Percentiles rank a stretch among this genome's conserved stretches.
phyloP scores from a whole-genome alignment of 2,329 filamentous ascomycete genomes.

The Aspergillus phoenicis region DNA sequence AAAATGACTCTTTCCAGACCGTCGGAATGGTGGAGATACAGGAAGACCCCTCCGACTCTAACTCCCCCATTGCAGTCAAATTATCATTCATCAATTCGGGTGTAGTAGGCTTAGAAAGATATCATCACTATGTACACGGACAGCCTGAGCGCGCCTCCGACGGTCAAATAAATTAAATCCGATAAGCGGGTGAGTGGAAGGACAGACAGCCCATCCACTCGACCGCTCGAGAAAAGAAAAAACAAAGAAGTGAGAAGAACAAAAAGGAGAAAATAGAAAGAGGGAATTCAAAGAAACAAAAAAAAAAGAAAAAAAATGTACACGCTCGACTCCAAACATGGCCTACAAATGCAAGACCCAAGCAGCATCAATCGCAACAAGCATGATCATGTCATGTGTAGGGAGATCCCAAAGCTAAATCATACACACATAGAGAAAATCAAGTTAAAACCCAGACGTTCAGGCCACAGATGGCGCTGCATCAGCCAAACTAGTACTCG shows the following conservation, averaged over 20 bases:
- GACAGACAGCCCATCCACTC: background rate
- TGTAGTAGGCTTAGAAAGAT: background rate
- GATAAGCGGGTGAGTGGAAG: conserved; percentile 4
- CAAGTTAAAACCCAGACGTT: background rate
- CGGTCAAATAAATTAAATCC: background rate
- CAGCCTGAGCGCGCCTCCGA: background rate
- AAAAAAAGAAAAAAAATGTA: background rate
- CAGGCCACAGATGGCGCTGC: conserved; percentile 26
- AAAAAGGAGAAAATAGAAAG: background rate
- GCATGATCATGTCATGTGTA: background rate
- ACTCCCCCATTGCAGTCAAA: background rate
- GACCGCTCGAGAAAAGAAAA: background rate
- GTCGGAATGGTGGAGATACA: background rate
- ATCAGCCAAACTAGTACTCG: conserved; percentile 10
- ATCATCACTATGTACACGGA: background rate
- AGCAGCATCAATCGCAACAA: background rate
- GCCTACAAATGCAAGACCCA: background rate
- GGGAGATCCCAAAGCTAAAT: background rate
- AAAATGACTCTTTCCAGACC: background rate
- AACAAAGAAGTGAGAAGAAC: background rate
- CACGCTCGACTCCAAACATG: background rate
- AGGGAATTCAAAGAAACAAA: background rate
- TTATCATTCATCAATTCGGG: background rate
- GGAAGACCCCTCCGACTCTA: background rate
- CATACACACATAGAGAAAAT: background rate